Base-by-base conservation (phyloP, 2,329 filamentous ascomycete species). In the Neofusicoccum laricinum region DNA sequence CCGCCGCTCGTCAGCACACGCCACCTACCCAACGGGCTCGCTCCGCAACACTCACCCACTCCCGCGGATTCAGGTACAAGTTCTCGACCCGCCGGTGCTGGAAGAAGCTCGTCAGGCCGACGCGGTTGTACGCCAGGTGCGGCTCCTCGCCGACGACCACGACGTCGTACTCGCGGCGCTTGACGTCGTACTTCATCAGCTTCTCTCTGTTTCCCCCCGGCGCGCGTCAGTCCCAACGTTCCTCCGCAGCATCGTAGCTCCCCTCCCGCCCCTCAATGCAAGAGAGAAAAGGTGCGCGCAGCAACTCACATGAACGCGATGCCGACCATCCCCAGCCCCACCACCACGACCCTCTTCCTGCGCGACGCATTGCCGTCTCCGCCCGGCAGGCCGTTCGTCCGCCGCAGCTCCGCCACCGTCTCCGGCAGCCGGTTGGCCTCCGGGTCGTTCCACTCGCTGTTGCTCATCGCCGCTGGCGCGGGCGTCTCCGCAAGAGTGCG, bases 251-350 rank as follows among this genome's bases (percentile, higher is more conserved):
- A n/a, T n/a, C n/a, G n/a, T n/a, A n/a, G n/a, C n/a, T n/a, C n/a
- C n/a, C n/a, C n/a, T n/a, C n/a, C n/a, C n/a, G n/a, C n/a, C n/a
- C n/a, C n/a, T n/a, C n/a, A n/a, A n/a, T n/a, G n/a, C n/a, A n/a
- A n/a, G n/a, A n/a, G n/a, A n/a, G n/a, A n/a, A n/a, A n/a, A n/a
- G n/a, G n/a, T n/a, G n/a, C n/a, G n/a, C n/a, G n/a, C 11, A 46
- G 15, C 8, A 36, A 82, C 89, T 83, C 79, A 94, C 90, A 96
- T 92, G 75, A 96, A 94, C 46, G 90, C 88, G 69, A 95, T 90
- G 43, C 90, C 92, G 49, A 97, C 93, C 93, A 97, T 97, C 2
- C 93, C 93, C 77, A 97, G 78, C 10, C 93, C 93, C 43, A 96
- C 91, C 41, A 96, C 88, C 2, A 96, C 92, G 40, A 96, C 79